Base-by-base conservation (phyloP, 148 eudicot species). In the Dysphania ambrosioides region DNA sequence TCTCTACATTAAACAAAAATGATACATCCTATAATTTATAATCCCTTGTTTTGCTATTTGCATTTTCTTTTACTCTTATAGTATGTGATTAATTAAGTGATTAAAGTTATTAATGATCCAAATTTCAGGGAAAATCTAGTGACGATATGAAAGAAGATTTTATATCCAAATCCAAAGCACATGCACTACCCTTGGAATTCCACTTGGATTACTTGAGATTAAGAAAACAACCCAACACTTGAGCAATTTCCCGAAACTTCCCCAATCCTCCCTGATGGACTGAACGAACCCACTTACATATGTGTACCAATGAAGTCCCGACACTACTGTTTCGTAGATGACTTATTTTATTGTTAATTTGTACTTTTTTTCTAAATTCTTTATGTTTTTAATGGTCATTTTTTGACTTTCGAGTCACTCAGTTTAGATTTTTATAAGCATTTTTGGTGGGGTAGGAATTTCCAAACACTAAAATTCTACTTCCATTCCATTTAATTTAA, bases 251-350 rank as follows among this genome's bases (percentile, higher is more conserved):
- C 26, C 12, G 40, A 32, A 32, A 34, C 67, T 63, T 18, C 67
- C 3, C 34, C 11, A 47, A 47, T 47, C 4, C 4, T 47, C 53
- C 18, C 21, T 13, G 3, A 13, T 47, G 53, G 19, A 47, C 53
- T 18, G 6, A 4, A 12, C 16, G 19, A 47, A 47, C 23, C 8
- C 1, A 8, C 11, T n/a, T n/a, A n/a, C n/a, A n/a, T 24, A 57
- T 26, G 75, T 72, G 67, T 59, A 58, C 75, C 66, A 72, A 59
- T 40, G 53, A 72, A 12, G 12, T 72, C 21, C 0, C 26, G 40
- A 16, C 75, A 72, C 66, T 72, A 56, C 2, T 36, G 5, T 32
- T 68, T 38, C 1, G 21, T 0, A 0, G 7, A 24, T 57, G 60
- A 5, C 7, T 21, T 6, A n/a, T 68, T 42, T 6, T 47, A 16